Base-by-base conservation (phyloP, 352 stramenopile species). In the Lagenidium sp. region DNA sequence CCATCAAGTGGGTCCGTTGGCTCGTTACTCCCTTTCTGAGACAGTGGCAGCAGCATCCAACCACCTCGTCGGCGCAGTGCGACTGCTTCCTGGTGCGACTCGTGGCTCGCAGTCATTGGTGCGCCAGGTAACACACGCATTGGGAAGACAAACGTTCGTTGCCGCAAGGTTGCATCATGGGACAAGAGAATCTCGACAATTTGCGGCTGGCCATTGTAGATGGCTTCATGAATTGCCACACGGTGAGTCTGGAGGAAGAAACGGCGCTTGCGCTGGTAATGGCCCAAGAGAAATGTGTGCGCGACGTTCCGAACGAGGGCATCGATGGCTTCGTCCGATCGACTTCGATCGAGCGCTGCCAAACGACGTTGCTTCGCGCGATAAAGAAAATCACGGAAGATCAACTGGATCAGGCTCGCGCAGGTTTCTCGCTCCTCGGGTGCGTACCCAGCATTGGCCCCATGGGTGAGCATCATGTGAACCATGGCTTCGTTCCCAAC, bases 401-500 rank as follows among this genome's bases (percentile, higher is more conserved):
- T 42, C 4, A 82, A 54, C 48, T 88, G 76, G 8, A 88, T 62
- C n/a, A 88, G 65, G 6, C 68, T 71, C 4, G 70, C 72, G 30
- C 76, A 83, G 18, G 82, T 41, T 2, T 57, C 35, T 7, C 70
- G 68, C 37, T 88, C 72, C 29, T 84, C 72, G 11, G 63, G 60
- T 0, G 51, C 40, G 21, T 76, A 57, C 0, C 68, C 69, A 15
- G 50, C 61, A n/a, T 43, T 51, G 4, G 70, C 78, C 7, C 78
- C 75, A 25, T 82, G 65, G 0, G 66, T 65, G 1, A 91, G 41
- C 31, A 91, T 44, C 59, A 85, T 69, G 45, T 86, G 66, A 12
- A 85, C 69, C 31, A 87, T 79, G 1, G 73, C 71, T 7, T 91
- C 75, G 41, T 91, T 91, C 0, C 78, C 78, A 6, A 88, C 50